Evolutionary conservation across 495 filamentous ascomycete species (phyloP).

Genomic region (Penicillium bovifimosum): DNA sequence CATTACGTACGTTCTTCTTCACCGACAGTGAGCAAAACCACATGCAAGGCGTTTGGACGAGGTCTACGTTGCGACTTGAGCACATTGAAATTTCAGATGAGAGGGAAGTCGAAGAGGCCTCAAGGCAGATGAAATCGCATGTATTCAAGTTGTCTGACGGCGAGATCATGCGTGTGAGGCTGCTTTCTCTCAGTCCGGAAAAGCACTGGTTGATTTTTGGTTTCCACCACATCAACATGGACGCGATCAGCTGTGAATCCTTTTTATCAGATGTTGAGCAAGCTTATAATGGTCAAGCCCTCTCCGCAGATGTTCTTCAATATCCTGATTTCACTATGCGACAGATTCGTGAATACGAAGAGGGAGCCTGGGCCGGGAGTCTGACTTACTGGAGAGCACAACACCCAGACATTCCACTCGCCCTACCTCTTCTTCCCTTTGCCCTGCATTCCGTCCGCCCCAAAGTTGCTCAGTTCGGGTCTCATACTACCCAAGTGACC

Average conservation of each 20-base stretch:
- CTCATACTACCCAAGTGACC: slow-evolving; percentile 7
- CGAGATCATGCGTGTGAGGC: slow-evolving; percentile 22
- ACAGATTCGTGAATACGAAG: slow-evolving; percentile 18
- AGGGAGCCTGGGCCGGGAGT: slow-evolving; percentile 14
- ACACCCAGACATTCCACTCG: slow-evolving; percentile 18
- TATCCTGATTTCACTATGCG: slow-evolving; percentile 22
- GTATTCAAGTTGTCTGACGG: slow-evolving; percentile 30
- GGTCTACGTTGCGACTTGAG: slow-evolving; percentile 15
- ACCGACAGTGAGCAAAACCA: slow-evolving; percentile 10
- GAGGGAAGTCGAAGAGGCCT: slow-evolving; percentile 10
- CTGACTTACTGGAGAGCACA: slow-evolving; percentile 33
- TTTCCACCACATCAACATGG: slow-evolving; percentile 48
- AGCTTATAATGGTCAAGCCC: slow-evolving; percentile 26
- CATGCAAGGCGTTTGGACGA: slow-evolving; percentile 20
- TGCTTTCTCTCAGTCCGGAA: slow-evolving; percentile 15
- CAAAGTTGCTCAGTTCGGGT: slow-evolving; percentile 5
- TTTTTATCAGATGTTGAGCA: slow-evolving; percentile 37
- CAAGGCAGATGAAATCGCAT: slow-evolving; percentile 13
- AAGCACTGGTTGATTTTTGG: slow-evolving; percentile 28
- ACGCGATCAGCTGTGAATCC: slow-evolving; percentile 39
- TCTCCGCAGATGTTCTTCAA: slow-evolving; percentile 13
- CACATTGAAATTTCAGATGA: slow-evolving; percentile 8
- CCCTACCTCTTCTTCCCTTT: slow-evolving; percentile 37
- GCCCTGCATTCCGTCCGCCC: slow-evolving; percentile 11
- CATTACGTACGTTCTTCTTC: slow-evolving; percentile 39